Conservation (phyloP, 2,329 filamentous ascomycete genomes). For the Cephalotrichum gorgonifer region DNA sequence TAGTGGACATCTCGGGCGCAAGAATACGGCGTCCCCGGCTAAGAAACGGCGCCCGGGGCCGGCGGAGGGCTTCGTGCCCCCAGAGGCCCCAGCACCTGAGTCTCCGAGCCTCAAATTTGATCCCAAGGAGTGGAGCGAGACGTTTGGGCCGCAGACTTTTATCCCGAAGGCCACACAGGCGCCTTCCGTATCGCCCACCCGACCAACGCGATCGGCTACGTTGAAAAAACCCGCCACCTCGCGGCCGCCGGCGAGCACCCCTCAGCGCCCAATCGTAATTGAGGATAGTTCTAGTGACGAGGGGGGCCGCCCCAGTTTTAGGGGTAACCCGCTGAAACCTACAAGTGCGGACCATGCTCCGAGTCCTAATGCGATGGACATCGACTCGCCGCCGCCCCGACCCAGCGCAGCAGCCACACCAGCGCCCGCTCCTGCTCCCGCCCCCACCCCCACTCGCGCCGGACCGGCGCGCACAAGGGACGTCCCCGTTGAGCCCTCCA, state of each 20-base stretch:
- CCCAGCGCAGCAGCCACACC: neutral
- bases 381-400: slow-evolving; percentile 38
- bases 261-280: slow-evolving; percentile 34
- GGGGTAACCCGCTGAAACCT: neutral
- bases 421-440: neutral
- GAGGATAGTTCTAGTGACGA: slow-evolving; percentile 30
- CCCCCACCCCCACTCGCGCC: slow-evolving; percentile 5
- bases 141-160: slow-evolving; percentile 45
- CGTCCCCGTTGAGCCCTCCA: slow-evolving; percentile 47
- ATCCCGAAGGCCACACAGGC: slow-evolving; percentile 26
- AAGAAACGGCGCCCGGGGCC: neutral
- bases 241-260: slow-evolving; percentile 37
- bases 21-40: neutral
- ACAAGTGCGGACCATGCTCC: slow-evolving; percentile 14
- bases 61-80: neutral
- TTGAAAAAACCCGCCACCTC: slow-evolving; percentile 45
- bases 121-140: slow-evolving; percentile 40
- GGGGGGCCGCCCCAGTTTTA: slow-evolving; percentile 10
- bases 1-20: slow-evolving; percentile 2
- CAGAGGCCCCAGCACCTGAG: neutral
- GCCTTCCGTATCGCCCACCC: slow-evolving; percentile 31
- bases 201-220: slow-evolving; percentile 29
- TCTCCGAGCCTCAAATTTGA: slow-evolving; percentile 16
- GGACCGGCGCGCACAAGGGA: slow-evolving; percentile 27
- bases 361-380: slow-evolving; percentile 55